Evolutionary conservation across 371 early-diverging fungal genomes (phyloP).

Genomic region (Rhizopus delemar): DNA sequence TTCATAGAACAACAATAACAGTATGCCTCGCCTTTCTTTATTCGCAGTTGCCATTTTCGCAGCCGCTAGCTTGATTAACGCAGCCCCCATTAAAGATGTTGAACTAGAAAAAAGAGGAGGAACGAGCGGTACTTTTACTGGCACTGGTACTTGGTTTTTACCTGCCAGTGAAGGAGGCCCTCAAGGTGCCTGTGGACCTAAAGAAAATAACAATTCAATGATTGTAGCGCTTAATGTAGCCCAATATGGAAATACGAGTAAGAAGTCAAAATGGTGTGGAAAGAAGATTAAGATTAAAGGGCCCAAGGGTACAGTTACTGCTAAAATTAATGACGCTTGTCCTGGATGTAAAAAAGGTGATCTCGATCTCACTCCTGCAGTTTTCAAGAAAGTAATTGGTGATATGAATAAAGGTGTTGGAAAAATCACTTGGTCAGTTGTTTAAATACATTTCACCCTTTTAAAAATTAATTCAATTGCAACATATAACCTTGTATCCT

Average conservation of each 20-base stretch:
- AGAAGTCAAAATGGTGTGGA: constrained; percentile 32
- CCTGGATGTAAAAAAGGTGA: constrained; percentile 19
- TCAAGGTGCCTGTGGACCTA: constrained; percentile 31
- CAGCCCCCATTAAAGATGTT: constrained; percentile 1
- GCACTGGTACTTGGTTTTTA: constrained; percentile 32
- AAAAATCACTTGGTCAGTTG: constrained; percentile 18
- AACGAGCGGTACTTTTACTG: constrained; percentile 4
- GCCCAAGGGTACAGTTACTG: constrained; percentile 11
- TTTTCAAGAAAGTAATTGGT: constrained; percentile 24
- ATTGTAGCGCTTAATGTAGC: constrained; percentile 32
- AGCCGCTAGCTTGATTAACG: neutral
- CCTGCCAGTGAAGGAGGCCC: constrained; percentile 33
- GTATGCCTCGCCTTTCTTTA: constrained; percentile 11
- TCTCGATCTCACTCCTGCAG: constrained; percentile 22
- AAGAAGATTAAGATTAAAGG: constrained; percentile 30
- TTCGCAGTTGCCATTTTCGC: constrained; percentile 4
- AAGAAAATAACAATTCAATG: constrained; percentile 13
- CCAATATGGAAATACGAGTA: constrained; percentile 31
- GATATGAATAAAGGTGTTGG: constrained; percentile 22
- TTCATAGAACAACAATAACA: neutral
- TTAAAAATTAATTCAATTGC: too few relatives aligned
- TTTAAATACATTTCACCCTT: neutral
- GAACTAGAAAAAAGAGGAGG: neutral
- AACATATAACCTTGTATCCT: too few relatives aligned
- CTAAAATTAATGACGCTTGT: constrained; percentile 24